Conservation (phyloP, 2,329 filamentous ascomycete species). For the Fusarium buharicum region DNA sequence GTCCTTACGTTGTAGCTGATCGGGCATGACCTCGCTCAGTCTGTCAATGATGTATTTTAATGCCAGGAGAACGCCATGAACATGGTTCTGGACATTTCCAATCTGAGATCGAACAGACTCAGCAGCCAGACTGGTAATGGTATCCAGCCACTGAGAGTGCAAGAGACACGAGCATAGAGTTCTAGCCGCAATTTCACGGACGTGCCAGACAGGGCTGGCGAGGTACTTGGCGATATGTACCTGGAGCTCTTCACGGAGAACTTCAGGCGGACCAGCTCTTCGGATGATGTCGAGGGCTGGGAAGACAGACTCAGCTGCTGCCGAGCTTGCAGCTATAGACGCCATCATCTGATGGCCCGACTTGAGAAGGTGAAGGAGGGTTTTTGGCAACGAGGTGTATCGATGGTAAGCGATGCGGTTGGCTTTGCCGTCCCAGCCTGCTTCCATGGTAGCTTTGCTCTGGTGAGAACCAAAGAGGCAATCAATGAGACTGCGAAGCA, state of each 20-base stretch:
- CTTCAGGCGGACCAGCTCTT: slow-evolving; percentile 72
- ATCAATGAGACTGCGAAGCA: slow-evolving; percentile 87
- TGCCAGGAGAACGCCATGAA: slow-evolving; percentile 69
- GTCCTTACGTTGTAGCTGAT: slow-evolving; percentile 56
- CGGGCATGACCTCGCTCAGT: slow-evolving; percentile 58
- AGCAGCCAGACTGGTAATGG: slow-evolving; percentile 53
- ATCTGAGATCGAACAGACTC: slow-evolving; percentile 43
- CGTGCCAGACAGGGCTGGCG: slow-evolving; percentile 78
- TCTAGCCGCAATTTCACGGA: slow-evolving; percentile 81
- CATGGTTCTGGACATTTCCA: slow-evolving; percentile 58
- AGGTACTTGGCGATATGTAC: slow-evolving; percentile 70
- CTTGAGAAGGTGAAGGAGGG: slow-evolving; percentile 71
- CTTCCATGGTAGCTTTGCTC: slow-evolving; percentile 70
- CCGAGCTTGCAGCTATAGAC: slow-evolving; percentile 48
- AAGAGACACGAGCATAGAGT: slow-evolving; percentile 74
- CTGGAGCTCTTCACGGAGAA: slow-evolving; percentile 65
- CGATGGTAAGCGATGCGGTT: slow-evolving; percentile 75
- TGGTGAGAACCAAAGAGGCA: slow-evolving; percentile 79
- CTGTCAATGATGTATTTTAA: slow-evolving; percentile 67
- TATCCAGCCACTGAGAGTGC: slow-evolving; percentile 59
- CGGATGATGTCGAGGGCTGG: slow-evolving; percentile 85
- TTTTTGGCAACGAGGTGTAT: slow-evolving; percentile 71
- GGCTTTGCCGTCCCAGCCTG: slow-evolving; percentile 71
- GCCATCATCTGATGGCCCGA: slow-evolving; percentile 60
- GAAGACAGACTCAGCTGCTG: slow-evolving; percentile 76